Evolutionary conservation across 495 filamentous ascomycete species (phyloP).

Genomic region (Neurospora sublineolata): DNA sequence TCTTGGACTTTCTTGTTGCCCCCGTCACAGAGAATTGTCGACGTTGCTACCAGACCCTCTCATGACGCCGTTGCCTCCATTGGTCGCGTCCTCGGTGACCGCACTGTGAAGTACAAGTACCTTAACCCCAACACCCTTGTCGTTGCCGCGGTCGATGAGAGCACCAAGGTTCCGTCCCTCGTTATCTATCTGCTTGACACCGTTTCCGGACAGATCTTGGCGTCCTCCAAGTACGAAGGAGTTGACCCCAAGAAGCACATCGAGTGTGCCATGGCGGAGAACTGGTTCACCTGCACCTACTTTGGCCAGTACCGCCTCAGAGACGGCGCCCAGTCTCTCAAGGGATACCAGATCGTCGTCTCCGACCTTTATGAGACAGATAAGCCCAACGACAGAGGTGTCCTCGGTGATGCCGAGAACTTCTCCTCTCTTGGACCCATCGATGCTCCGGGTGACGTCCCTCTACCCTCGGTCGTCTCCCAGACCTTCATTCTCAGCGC

Average conservation of each 20-base stretch:
- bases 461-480: constrained; percentile 57
- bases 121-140: constrained; percentile 79
- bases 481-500: constrained; percentile 70
- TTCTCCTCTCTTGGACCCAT: constrained; percentile 59
- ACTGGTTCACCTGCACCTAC: constrained; percentile 93
- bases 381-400: constrained; percentile 72
- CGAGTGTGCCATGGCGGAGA: constrained; percentile 69
- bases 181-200: constrained; percentile 78
- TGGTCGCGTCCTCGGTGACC: constrained; percentile 81
- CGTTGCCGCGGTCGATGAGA: constrained; percentile 55
- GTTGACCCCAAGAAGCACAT: constrained; percentile 70
- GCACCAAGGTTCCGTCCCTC: constrained; percentile 33
- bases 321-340: constrained; percentile 45
- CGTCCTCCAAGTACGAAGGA: constrained; percentile 55
- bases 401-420: constrained; percentile 54
- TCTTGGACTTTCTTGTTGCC: constrained; percentile 69
- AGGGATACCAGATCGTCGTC: constrained; percentile 79
- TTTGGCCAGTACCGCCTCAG: constrained; percentile 47
- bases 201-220: constrained; percentile 67
- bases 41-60: constrained; percentile 51
- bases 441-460: constrained; percentile 26
- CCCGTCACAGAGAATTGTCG: constrained; percentile 52
- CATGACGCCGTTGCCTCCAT: constrained; percentile 92
- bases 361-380: constrained; percentile 85
- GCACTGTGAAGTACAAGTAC: constrained; percentile 94